A percentile compares a stretch with the other conserved stretches of the same genome.
These are phyloP conservation scores for Fraxinus dipetala DNA, from an alignment of 305 asterid species.

Conservation along the genomic window DNA sequence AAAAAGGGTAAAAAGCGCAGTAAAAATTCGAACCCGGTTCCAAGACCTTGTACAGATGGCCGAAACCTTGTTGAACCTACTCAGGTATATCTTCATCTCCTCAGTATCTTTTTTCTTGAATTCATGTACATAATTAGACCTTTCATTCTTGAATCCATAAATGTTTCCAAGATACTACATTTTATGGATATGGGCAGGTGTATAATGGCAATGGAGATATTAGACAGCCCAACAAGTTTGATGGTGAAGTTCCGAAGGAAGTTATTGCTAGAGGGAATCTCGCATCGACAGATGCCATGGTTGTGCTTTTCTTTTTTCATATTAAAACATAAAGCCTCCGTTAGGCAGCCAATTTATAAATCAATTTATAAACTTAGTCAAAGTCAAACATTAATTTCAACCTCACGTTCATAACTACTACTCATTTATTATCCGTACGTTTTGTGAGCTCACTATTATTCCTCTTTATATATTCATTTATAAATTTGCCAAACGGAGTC, in stretches of 20 bases:
- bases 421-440: background rate
- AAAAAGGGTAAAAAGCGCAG: constrained; percentile 70
- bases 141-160: constrained; percentile 21
- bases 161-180: constrained; percentile 40
- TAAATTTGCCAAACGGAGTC: background rate
- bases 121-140: constrained; percentile 17
- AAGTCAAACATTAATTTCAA: background rate
- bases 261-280: constrained; percentile 40
- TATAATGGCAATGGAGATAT: constrained; percentile 37
- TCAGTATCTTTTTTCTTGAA: constrained; percentile 19
- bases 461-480: background rate
- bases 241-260: constrained; percentile 39
- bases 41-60: constrained; percentile 51
- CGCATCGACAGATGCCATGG: constrained; percentile 53
- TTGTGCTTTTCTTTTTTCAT: constrained; percentile 50
- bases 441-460: background rate
- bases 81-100: constrained; percentile 48
- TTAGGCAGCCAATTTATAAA: background rate
- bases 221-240: constrained; percentile 37
- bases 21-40: constrained; percentile 55
- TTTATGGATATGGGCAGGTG: constrained; percentile 36
- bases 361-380: background rate
- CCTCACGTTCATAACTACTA: background rate
- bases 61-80: constrained; percentile 34
- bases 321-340: constrained; percentile 3